Percentiles rank a stretch among this genome's conserved stretches.
phyloP scores from a whole-genome alignment of 2,329 filamentous ascomycete species.

The Plectosphaerella plurivora region DNA sequence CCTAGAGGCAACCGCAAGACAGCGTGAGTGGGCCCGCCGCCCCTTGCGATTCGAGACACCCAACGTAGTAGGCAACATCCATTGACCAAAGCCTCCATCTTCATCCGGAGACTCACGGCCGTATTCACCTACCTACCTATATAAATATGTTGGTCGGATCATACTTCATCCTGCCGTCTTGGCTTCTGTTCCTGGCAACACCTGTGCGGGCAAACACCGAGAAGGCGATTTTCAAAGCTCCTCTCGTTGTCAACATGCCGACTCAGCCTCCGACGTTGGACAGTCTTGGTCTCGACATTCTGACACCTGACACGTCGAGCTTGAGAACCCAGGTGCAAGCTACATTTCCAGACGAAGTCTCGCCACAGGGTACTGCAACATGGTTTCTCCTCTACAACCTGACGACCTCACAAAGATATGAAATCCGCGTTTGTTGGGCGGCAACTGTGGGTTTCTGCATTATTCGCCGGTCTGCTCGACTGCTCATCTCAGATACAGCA shows the following conservation, averaged over 20 bases:
- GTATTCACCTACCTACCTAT: no score
- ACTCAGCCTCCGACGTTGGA: slow-evolving; percentile 50
- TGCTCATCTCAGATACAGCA: slow-evolving; percentile 80
- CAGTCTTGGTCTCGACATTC: slow-evolving; percentile 57
- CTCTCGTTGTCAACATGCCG: slow-evolving; percentile 52
- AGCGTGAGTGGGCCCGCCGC: no score
- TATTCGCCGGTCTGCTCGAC: slow-evolving; percentile 68
- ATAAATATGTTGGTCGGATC: no score
- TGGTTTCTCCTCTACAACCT: slow-evolving; percentile 78
- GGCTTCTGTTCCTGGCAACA: background rate
- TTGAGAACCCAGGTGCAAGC: slow-evolving; percentile 63
- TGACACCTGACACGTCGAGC: slow-evolving; percentile 53
- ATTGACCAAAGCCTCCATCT: no score
- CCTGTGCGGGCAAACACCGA: slow-evolving; percentile 69
- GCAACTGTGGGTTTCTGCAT: slow-evolving; percentile 64
- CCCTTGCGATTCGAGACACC: no score
- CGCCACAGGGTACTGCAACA: slow-evolving; percentile 55
- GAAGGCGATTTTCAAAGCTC: slow-evolving; percentile 83
- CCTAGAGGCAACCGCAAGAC: no score
- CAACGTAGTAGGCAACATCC: no score
- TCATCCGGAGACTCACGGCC: no score
- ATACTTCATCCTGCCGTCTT: background rate
- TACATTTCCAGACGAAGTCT: slow-evolving; percentile 55
- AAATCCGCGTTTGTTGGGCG: slow-evolving; percentile 89
- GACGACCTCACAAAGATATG: slow-evolving; percentile 72